Evolutionary conservation across 108 stramenopile genomes (phyloP), one percentile per base, ranked within the genome.

Genomic region (Stephanodiscus minutulus): DNA sequence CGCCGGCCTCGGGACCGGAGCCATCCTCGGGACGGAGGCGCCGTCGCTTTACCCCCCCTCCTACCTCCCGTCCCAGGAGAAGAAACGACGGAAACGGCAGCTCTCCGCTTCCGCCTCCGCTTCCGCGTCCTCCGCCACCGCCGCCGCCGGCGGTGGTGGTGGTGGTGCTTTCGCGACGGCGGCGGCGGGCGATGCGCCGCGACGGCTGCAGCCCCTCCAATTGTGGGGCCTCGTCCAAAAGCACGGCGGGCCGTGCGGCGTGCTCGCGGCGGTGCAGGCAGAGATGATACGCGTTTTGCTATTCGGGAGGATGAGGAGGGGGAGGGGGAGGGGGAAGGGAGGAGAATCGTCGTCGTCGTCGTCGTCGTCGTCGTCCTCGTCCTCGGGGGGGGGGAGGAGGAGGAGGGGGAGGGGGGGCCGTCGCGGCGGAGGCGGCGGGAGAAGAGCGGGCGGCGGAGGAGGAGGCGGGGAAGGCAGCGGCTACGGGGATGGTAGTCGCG

Each of bases 221-320:
- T 43, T 63, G 33, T 96, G 91, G 88, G 93, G 96, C 39, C 72
- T 96, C 60, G 83, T 72, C n/a, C 96, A 96, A 74, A 54, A 50
- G 18, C 87, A 92, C 39, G 96, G 96, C 36, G 96, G 96, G 5
- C 96, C 96, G 8, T 96, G 96, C 72, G 96, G 96, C 4, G 85
- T 96, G 7, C 61, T 96, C 18, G 92, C 96, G 2, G 86, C 89
- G 2, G 66, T 94, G 17, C 91, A 92, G 72, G 92, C 90, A 2
- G 92, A 96, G 75, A 79, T 96, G 48, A 60, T 96, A 44, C 68
- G 82, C 28, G 54, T 88, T 17, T 68, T 90, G 48, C 36, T 90
- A 24, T 90, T 86, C 62, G 87, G 89, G 9, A 71, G 61, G 44
- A 24, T 17, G 36, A n/a, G 61, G 57, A 29, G 15, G 21, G 39